Conservation (phyloP, 2,329 filamentous ascomycete genomes). For the Pseudodiploospora longispora region DNA sequence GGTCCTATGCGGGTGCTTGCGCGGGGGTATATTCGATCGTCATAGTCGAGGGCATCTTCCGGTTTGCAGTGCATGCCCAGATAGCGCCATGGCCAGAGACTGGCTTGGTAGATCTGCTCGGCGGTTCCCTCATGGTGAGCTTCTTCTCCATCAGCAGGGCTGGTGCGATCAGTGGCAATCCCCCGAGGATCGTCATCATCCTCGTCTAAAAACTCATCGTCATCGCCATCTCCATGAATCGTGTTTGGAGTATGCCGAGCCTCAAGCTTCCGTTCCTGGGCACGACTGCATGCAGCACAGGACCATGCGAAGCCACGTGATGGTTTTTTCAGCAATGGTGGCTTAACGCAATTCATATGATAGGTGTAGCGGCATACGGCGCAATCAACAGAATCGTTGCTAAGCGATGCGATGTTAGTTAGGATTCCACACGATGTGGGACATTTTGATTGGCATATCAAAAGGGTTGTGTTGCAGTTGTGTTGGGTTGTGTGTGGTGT, state of each 20-base stretch:
- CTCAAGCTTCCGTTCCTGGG: conserved; percentile 89
- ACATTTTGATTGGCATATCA: no score
- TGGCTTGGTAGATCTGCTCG: conserved; percentile 86
- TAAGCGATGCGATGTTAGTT: conserved; percentile 24
- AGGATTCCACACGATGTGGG: no score
- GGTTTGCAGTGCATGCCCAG: conserved; percentile 91
- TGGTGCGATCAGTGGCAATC: conserved; percentile 52
- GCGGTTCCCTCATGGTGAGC: conserved; percentile 56
- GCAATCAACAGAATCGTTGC: conserved; percentile 92
- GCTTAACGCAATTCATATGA: conserved; percentile 96
- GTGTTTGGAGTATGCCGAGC: conserved; percentile 76
- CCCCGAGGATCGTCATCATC: conserved; percentile 61
- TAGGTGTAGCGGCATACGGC: conserved; percentile 92
- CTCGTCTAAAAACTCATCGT: conserved; percentile 56
- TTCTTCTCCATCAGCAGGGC: conserved; percentile 51
- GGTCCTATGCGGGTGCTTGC: conserved; percentile 88
- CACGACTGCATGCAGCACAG: conserved; percentile 88
- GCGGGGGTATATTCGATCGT: conserved; percentile 93
- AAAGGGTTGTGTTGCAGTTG: neutral
- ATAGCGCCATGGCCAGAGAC: conserved; percentile 94
- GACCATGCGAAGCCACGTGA: conserved; percentile 98
- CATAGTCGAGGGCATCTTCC: conserved; percentile 92
- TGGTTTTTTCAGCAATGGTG: conserved; percentile 87
- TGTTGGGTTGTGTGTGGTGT: neutral
- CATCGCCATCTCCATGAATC: conserved; percentile 55